Conservation (phyloP, 768 basidiomycete genomes). For the Russula olivacea region DNA sequence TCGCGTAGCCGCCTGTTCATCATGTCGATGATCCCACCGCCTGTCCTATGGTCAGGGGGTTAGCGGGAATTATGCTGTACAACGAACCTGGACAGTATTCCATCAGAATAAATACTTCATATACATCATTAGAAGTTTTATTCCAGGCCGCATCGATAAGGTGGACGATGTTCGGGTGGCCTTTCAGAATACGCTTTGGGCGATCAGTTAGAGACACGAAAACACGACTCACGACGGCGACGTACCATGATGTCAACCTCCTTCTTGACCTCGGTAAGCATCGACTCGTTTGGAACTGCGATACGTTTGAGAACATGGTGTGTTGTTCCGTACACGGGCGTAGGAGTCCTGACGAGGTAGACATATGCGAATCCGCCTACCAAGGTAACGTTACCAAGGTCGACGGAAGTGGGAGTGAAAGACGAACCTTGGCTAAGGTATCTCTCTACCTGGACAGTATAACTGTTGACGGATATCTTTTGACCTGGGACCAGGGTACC, state of each 20-base stretch:
- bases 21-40: constrained; percentile 99
- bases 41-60: constrained; percentile 37
- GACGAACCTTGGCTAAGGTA: constrained; percentile 88
- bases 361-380: constrained; percentile 97
- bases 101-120: constrained; percentile 98
- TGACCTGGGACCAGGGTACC: constrained; percentile 78
- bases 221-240: not conserved
- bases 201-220: constrained; percentile 15
- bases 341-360: constrained; percentile 84
- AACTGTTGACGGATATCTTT: constrained; percentile 83
- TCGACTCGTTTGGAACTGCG: constrained; percentile 81
- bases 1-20: constrained; percentile 96
- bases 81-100: constrained; percentile 85
- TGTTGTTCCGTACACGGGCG: constrained; percentile 84
- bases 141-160: constrained; percentile 95
- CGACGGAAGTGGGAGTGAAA: constrained; percentile 3
- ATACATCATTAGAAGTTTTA: constrained; percentile 72
- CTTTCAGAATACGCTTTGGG: constrained; percentile 73
- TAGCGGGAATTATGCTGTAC: not conserved
- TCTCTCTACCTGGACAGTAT: constrained; percentile 85
- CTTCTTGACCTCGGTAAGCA: constrained; percentile 90
- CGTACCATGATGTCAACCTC: constrained; percentile 98
- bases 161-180: constrained; percentile 93
- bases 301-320: constrained; percentile 97
- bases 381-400: constrained; percentile 16